Conservation (phyloP, 768 basidiomycete species). For the Fomitopsis serialis region DNA sequence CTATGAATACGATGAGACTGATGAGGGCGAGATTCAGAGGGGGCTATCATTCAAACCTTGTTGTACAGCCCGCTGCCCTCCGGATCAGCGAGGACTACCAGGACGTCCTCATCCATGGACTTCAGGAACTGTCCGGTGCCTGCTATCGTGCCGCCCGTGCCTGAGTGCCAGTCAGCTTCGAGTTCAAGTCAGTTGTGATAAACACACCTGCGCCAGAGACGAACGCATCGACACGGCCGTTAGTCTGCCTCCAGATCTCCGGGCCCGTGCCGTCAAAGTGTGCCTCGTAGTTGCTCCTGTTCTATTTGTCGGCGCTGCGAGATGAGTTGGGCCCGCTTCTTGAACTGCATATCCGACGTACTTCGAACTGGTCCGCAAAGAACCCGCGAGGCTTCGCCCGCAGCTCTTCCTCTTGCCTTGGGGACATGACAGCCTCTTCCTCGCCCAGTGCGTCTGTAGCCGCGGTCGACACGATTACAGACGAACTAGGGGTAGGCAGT, state of each 20-base stretch:
- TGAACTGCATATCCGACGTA: slow-evolving; percentile 17
- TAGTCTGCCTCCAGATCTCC: slow-evolving; percentile 92
- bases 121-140: slow-evolving; percentile 81
- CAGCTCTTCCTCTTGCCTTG: slow-evolving; percentile 36
- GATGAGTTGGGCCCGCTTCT: background rate
- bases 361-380: slow-evolving; percentile 97
- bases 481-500: slow-evolving; percentile 36
- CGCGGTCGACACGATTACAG: slow-evolving; percentile 49
- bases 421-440: slow-evolving; percentile 21
- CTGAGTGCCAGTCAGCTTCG: slow-evolving; percentile 28
- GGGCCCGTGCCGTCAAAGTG: slow-evolving; percentile 90
- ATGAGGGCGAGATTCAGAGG: background rate
- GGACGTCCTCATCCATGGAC: slow-evolving; percentile 56
- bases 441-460: slow-evolving; percentile 29
- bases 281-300: slow-evolving; percentile 83
- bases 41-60: slow-evolving; percentile 52
- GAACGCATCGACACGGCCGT: slow-evolving; percentile 77
- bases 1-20: slow-evolving; percentile 28
- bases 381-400: slow-evolving; percentile 64
- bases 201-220: slow-evolving; percentile 75
- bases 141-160: slow-evolving; percentile 95
- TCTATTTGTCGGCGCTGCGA: slow-evolving; percentile 36
- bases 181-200: background rate
- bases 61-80: slow-evolving; percentile 95
- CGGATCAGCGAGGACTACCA: slow-evolving; percentile 82